phyloP scores from a whole-genome alignment of 768 basidiomycete genomes.

The Tylopilus sp. region DNA sequence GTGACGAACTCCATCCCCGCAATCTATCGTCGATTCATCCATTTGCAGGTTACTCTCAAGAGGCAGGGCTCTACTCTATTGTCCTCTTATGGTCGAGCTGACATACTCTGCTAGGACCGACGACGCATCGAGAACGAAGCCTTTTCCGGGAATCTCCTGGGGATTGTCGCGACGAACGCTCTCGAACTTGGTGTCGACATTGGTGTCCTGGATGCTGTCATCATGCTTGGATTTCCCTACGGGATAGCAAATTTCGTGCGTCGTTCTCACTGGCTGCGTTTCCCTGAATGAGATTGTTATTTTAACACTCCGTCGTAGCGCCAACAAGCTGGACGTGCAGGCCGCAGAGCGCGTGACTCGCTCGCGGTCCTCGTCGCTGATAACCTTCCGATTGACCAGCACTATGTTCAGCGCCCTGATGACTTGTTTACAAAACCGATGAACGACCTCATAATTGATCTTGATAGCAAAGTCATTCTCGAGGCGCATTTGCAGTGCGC shows the following conservation, averaged over 20 bases:
- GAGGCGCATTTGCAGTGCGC: slow-evolving; percentile 91
- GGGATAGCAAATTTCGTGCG: slow-evolving; percentile 78
- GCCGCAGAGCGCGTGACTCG: slow-evolving; percentile 76
- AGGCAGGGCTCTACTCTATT: slow-evolving; percentile 38
- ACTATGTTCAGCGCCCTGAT: slow-evolving; percentile 67
- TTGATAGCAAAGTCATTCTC: slow-evolving; percentile 68
- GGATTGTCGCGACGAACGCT: slow-evolving; percentile 87
- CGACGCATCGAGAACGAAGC: slow-evolving; percentile 83
- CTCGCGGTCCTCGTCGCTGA: slow-evolving; percentile 74
- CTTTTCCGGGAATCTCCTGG: slow-evolving; percentile 78
- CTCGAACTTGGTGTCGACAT: slow-evolving; percentile 92
- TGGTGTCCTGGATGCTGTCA: slow-evolving; percentile 81
- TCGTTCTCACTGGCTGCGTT: neutral
- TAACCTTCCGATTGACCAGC: slow-evolving; percentile 63
- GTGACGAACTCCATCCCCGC: slow-evolving; percentile 6
- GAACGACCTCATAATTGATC: slow-evolving; percentile 65
- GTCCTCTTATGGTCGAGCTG: neutral
- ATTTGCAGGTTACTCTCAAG: slow-evolving; percentile 62
- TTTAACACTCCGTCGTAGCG: slow-evolving; percentile 41
- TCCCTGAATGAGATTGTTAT: neutral
- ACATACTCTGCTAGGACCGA: slow-evolving; percentile 52
- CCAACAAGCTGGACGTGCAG: slow-evolving; percentile 88
- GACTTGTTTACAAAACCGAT: slow-evolving; percentile 63
- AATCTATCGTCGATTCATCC: neutral
- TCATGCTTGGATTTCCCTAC: slow-evolving; percentile 84